Percentiles rank a stretch among this genome's conserved stretches.
phyloP scores from a whole-genome alignment of 768 basidiomycete genomes.

The Naganishia friedmannii region DNA sequence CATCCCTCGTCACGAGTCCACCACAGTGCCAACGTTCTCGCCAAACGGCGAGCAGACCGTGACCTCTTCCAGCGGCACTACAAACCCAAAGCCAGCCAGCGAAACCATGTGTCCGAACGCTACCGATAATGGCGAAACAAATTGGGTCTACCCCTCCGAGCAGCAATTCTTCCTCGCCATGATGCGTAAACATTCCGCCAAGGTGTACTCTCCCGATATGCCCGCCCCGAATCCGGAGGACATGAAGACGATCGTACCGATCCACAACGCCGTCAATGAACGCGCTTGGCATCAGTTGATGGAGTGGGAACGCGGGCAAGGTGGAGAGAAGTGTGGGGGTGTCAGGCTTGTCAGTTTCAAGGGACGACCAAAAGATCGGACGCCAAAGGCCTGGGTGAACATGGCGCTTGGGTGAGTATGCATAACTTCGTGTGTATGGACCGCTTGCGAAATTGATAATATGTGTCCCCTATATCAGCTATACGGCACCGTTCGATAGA shows the following conservation, averaged over 20 bases:
- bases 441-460: background rate
- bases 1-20: constrained; percentile 64
- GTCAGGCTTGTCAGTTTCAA: constrained; percentile 61
- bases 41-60: constrained; percentile 21
- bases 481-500: constrained; percentile 88
- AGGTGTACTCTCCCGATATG: constrained; percentile 23
- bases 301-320: constrained; percentile 76
- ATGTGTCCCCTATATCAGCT: constrained; percentile 58
- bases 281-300: constrained; percentile 79
- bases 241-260: constrained; percentile 93
- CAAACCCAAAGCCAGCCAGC: constrained; percentile 22
- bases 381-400: constrained; percentile 75
- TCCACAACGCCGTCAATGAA: constrained; percentile 99
- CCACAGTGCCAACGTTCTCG: constrained; percentile 19
- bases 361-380: constrained; percentile 76
- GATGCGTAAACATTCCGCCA: constrained; percentile 81
- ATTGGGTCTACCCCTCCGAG: constrained; percentile 98
- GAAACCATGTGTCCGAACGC: constrained; percentile 23
- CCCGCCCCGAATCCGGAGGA: constrained; percentile 70
- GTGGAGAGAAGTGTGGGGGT: constrained; percentile 67
- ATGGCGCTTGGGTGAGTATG: constrained; percentile 74
- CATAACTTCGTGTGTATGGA: background rate
- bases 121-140: constrained; percentile 55
- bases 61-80: constrained; percentile 22
- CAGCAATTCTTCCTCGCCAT: constrained; percentile 98